Percentiles rank a stretch among this genome's conserved stretches.
Conservation (phyloP, 2,329 filamentous ascomycete genomes). For the Neodidymelliopsis sp. region DNA sequence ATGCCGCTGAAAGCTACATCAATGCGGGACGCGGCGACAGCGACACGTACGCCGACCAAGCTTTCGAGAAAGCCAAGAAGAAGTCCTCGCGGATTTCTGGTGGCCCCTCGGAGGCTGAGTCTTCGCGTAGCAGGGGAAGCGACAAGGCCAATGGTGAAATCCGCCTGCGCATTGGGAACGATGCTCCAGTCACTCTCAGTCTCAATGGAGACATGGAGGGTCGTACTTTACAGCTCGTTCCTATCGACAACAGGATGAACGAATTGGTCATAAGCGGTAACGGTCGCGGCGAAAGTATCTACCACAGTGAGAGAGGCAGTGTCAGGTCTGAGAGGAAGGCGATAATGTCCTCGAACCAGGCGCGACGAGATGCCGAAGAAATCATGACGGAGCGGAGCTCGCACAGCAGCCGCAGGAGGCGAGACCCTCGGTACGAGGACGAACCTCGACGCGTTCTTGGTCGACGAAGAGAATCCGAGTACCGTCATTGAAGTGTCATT, state of each 20-base stretch:
- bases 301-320: conserved; percentile 41
- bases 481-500: conserved; percentile 2
- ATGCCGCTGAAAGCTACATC: conserved; percentile 42
- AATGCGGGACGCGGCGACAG: conserved; percentile 37
- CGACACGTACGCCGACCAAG: conserved; percentile 36
- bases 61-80: conserved; percentile 40
- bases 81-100: conserved; percentile 35
- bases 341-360: conserved; percentile 23
- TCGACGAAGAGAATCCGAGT: conserved; percentile 31
- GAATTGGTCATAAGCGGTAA: conserved; percentile 45
- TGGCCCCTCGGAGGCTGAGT: conserved; percentile 39
- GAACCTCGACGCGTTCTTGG: conserved; percentile 32
- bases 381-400: conserved; percentile 35
- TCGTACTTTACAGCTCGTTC: conserved; percentile 44
- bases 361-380: conserved; percentile 43
- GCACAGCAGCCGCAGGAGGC: conserved; percentile 36
- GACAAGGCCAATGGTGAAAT: conserved; percentile 45
- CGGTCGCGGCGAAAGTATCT: conserved; percentile 32
- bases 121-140: conserved; percentile 35
- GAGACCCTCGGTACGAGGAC: conserved; percentile 31
- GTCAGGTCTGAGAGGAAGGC: conserved; percentile 27
- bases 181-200: conserved; percentile 42
- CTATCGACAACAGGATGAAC: conserved; percentile 44
- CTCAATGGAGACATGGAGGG: conserved; percentile 50
- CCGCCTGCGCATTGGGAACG: conserved; percentile 45